A percentile compares a stretch with the other conserved stretches of the same genome.
These are phyloP conservation scores for Diutina pseudorugosa DNA, from an alignment of 1,139 yeast species.

Conservation along the genomic window DNA sequence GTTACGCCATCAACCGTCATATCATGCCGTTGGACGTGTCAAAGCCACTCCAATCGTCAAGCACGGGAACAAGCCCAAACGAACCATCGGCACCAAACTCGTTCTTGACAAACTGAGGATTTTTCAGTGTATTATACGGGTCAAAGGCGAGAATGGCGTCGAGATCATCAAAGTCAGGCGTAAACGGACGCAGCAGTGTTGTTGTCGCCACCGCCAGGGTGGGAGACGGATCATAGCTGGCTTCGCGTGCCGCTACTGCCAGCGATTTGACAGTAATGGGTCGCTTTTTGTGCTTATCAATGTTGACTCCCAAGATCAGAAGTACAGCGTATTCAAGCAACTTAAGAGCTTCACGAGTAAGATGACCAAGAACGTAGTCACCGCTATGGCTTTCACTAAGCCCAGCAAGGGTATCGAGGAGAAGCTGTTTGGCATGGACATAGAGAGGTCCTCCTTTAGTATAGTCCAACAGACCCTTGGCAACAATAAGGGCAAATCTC, in stretches of 20 bases:
- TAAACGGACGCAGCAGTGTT: background rate
- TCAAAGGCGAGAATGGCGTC: constrained; percentile 22
- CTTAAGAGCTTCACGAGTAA: constrained; percentile 43
- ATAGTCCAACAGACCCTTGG: constrained; percentile 72
- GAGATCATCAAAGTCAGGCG: background rate
- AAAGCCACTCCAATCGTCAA: constrained; percentile 13
- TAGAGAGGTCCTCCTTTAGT: constrained; percentile 75
- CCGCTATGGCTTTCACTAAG: constrained; percentile 35
- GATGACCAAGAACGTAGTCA: constrained; percentile 45
- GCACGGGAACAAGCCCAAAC: constrained; percentile 46
- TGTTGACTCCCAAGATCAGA: constrained; percentile 30
- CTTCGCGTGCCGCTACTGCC: background rate
- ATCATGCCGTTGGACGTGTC: background rate
- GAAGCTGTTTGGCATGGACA: constrained; percentile 50
- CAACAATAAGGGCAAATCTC: constrained; percentile 55
- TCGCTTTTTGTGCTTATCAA: background rate
- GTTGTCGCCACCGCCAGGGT: background rate
- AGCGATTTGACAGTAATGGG: background rate
- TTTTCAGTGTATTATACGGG: constrained; percentile 15
- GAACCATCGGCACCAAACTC: constrained; percentile 65
- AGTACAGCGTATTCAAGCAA: constrained; percentile 48
- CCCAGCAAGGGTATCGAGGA: constrained; percentile 36
- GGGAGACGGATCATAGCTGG: background rate
- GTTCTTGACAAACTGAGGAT: constrained; percentile 19
- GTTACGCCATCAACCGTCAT: no score